A percentile compares a stretch with the other conserved stretches of the same genome.
These are phyloP conservation scores for Serendipita indica DNA, from an alignment of 768 basidiomycete species.

Conservation along the genomic window DNA sequence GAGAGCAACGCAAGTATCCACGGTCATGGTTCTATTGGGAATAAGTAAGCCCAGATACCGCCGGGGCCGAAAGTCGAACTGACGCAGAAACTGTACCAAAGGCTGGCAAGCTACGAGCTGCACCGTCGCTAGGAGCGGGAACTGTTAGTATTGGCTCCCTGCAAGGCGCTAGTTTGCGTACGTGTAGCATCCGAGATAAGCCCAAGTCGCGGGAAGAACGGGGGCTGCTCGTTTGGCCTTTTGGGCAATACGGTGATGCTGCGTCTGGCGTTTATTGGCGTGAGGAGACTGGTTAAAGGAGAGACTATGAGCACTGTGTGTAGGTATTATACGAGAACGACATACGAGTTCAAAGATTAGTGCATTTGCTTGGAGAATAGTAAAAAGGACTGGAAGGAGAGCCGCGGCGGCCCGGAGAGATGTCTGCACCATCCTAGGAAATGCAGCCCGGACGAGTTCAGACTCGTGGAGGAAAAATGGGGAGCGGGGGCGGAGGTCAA, in stretches of 20 bases:
- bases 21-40: conserved; percentile 41
- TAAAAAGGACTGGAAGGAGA: conserved; percentile 4
- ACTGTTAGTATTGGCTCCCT: background rate
- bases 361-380: background rate
- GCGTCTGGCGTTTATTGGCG: background rate
- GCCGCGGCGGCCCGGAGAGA: background rate
- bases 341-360: background rate
- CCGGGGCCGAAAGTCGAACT: too few species aligned
- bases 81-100: too few species aligned
- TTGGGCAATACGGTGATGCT: conserved; percentile 1
- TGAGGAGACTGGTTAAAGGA: background rate
- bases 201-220: background rate
- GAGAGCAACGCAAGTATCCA: conserved; percentile 34
- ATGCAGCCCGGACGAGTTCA: too few species aligned
- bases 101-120: background rate
- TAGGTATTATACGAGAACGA: background rate
- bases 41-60: too few species aligned
- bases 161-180: background rate
- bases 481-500: too few species aligned
- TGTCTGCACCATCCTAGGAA: too few species aligned
- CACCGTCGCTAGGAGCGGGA: background rate
- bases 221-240: background rate
- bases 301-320: background rate
- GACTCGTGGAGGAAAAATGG: too few species aligned
- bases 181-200: background rate